Evolutionary conservation across 1,139 yeast species (phyloP), one percentile per base, ranked within the genome.

Genomic region (Hyphopichia khmerensis): DNA sequence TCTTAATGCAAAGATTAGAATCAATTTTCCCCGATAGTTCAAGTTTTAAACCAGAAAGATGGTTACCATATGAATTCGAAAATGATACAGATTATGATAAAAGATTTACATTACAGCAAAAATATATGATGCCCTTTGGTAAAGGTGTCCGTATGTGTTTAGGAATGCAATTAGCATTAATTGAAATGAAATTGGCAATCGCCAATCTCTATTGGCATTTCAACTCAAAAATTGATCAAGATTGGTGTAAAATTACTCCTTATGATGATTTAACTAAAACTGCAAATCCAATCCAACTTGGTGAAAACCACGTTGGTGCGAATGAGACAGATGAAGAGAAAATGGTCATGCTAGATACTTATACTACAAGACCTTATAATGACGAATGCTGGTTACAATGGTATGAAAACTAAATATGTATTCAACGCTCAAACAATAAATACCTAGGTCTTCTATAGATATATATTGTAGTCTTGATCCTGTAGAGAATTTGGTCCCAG

Each of bases 81-180:
- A 37, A 66, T 2, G 57, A 53, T 1, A 52, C 45, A 2, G 71
- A 67, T n/a, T 75, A 42, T 56, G 59, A 53, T 35, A 51, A 50
- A 4, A 62, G 84, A 37, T 53, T 76, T 21, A 69, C 65, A 40
- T 41, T 43, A 15, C 84, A 82, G 77, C 70, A 72, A 45, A 72
- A 69, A 44, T 72, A 70, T 50, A 76, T 83, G 73, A 77, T 83
- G 75, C 82, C 86, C 0, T 84, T 84, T 65, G 90, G 91, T 1
- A 77, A 80, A 38, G 91, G 91, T 2, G 72, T 82, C n/a, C 65
- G 90, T 46, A 83, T 83, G 90, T 84, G 91, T 52, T 65, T 83
- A 43, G 91, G 91, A 0, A 77, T 81, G 82, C 74, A 84, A 52
- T 64, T 84, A 43, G 91, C 90, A 0, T 60, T 79, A 29, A 77